These are phyloP conservation scores for Populus ilicifolia DNA, from an alignment of 345 rosid genomes.

Conservation along the genomic window DNA sequence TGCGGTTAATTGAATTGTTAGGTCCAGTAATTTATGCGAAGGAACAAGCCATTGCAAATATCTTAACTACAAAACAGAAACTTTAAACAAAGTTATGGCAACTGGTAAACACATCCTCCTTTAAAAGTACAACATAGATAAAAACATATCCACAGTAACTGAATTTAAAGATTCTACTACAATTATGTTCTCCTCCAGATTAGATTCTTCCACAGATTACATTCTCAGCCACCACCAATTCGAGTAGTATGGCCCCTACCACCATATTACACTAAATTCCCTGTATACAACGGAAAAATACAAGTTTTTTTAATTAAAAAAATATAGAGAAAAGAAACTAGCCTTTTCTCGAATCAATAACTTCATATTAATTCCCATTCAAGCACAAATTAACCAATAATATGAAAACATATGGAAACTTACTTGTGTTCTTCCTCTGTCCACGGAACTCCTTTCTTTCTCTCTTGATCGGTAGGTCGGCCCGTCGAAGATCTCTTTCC, in stretches of 20 bases:
- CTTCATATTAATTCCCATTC: neutral
- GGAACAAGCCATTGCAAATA: neutral
- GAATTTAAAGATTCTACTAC: conserved; percentile 10
- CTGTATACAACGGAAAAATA: neutral
- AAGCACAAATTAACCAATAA: neutral
- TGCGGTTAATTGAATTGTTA: conserved; percentile 4
- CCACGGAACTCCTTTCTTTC: conserved; percentile 37
- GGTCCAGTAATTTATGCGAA: neutral
- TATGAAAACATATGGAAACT: conserved; percentile 5
- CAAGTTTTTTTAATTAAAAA: neutral
- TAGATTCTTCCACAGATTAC: conserved; percentile 3
- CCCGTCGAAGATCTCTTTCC: conserved; percentile 62
- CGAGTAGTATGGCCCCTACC: neutral
- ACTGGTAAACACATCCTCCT: neutral
- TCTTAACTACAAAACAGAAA: neutral
- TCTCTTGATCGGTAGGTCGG: conserved; percentile 37
- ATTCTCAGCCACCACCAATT: conserved; percentile 2
- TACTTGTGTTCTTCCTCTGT: conserved; percentile 38
- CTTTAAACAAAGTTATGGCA: neutral
- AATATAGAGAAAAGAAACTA: too few relatives aligned
- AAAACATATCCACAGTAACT: neutral
- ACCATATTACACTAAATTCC: neutral
- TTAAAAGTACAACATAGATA: neutral
- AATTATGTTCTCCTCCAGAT: neutral
- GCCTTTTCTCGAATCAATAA: neutral